Conservation (phyloP, 2,329 filamentous ascomycete species). For the Periconia sp. region DNA sequence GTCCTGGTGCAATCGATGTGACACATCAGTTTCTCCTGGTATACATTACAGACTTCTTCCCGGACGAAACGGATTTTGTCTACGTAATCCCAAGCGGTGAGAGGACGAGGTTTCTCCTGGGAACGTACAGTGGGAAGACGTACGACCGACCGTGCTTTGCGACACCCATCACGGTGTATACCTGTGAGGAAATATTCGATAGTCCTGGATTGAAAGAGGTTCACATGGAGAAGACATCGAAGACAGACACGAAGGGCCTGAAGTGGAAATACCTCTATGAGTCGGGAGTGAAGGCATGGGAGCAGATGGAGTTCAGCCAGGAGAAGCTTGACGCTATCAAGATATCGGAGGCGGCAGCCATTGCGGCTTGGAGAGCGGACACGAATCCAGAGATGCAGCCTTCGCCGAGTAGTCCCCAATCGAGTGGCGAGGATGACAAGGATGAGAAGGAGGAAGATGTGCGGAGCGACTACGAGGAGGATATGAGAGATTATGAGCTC, state of each 20-base stretch:
- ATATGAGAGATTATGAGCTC: not conserved
- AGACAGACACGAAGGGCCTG: conserved; percentile 1
- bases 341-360: not conserved
- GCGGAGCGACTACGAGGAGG: not conserved
- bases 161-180: conserved; percentile 2
- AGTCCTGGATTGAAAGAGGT: not conserved
- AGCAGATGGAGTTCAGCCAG: conserved; percentile 12
- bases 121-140: conserved; percentile 13
- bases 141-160: conserved; percentile 23
- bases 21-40: conserved; percentile 13
- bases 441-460: not conserved
- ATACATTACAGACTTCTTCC: conserved; percentile 23
- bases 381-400: not conserved
- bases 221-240: not conserved
- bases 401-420: not conserved
- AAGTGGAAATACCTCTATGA: conserved; percentile 26
- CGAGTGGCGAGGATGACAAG: not conserved
- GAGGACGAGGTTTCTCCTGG: conserved; percentile 16
- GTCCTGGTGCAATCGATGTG: not conserved
- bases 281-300: conserved; percentile 18
- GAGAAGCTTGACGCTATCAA: conserved; percentile 2
- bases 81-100: conserved; percentile 18
- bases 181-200: not conserved
- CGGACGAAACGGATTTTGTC: conserved; percentile 13
- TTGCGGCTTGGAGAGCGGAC: not conserved